Evolutionary conservation across 371 early-diverging fungal species (phyloP), one percentile per base, ranked within the genome.

Genomic region (Mortierella sp.): DNA sequence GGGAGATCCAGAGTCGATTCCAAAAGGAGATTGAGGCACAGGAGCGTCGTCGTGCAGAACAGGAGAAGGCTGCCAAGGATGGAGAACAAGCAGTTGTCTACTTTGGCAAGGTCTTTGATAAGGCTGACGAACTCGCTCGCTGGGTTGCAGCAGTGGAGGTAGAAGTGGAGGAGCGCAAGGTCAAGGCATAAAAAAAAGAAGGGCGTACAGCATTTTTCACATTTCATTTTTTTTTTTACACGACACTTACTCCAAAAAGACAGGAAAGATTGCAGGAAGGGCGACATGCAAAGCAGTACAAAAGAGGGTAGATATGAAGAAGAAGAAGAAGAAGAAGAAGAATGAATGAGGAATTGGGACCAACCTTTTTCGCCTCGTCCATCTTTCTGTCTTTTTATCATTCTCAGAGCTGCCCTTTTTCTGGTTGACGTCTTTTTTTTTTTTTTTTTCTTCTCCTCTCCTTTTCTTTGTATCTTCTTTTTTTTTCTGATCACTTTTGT

Each of bases 1-100:
- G 95, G 93, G 94, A 94, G 65, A 88, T 97, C 71, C 95, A 95
- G 75, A 90, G 85, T 76, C 89, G 91, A 62, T 93, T 96, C 83
- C 90, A 91, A 77, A 86, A 87, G 68, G 92, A 92, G 67, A 90
- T 94, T 64, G 93, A 94, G 71, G 85, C 84, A 52, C 91, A 93
- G 71, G 92, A 94, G 73, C 83, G 86, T 60, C 84, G 84, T 60
- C 90, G 93, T 15, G 84, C 82, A 1, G 88, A 92, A 47, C 88
- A 89, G 61, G 83, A 89, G 72, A 74, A 79, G 68, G 81, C 83
- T 5, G 86, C 87, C 29, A 82, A 85, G 46, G 68, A 80, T 16
- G 88, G 92, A 1, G 87, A 90, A 67, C 92, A 92, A 69, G 88
- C 91, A 11, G 87, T 89, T 60, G 79, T 84, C 7, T 92, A 90